Evolutionary conservation across 345 rosid species (phyloP).

Genomic region (Eutrema yunnanense): DNA sequence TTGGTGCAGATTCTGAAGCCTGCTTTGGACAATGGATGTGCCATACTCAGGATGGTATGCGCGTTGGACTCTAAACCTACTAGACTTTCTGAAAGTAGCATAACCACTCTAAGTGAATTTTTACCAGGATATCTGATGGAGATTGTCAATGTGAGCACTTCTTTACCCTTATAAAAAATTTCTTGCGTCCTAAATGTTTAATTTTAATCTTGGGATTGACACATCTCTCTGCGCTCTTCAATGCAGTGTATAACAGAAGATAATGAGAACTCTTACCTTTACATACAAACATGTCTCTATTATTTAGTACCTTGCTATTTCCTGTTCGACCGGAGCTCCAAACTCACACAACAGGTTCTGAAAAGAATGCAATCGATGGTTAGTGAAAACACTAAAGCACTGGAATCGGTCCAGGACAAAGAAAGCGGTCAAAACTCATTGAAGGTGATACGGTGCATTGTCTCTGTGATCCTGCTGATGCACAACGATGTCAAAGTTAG

Average conservation of each 20-base stretch:
- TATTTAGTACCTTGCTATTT: conserved; percentile 51
- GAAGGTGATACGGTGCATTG: conserved; percentile 36
- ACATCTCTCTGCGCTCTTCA: conserved; percentile 1
- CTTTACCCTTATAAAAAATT: background rate
- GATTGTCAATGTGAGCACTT: conserved; percentile 47
- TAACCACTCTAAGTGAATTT: conserved; percentile 42
- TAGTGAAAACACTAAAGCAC: conserved; percentile 25
- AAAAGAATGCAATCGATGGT: conserved; percentile 34
- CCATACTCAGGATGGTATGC: conserved; percentile 59
- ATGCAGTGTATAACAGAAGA: conserved; percentile 54
- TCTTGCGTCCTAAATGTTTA: background rate
- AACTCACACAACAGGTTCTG: conserved; percentile 44
- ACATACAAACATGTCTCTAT: conserved; percentile 30
- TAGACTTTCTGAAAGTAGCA: conserved; percentile 53
- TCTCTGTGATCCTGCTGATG: conserved; percentile 52
- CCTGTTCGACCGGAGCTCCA: conserved; percentile 55
- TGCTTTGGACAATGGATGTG: conserved; percentile 56
- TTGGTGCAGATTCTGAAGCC: conserved; percentile 44
- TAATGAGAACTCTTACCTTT: conserved; percentile 27
- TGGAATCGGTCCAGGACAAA: conserved; percentile 16
- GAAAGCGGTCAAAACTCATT: conserved; percentile 22
- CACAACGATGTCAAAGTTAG: conserved; percentile 42
- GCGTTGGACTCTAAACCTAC: conserved; percentile 66
- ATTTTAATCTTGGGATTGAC: background rate
- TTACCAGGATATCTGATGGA: conserved; percentile 55